Conservation (phyloP, 441 rosid species). For the Adansonia grandidieri region DNA sequence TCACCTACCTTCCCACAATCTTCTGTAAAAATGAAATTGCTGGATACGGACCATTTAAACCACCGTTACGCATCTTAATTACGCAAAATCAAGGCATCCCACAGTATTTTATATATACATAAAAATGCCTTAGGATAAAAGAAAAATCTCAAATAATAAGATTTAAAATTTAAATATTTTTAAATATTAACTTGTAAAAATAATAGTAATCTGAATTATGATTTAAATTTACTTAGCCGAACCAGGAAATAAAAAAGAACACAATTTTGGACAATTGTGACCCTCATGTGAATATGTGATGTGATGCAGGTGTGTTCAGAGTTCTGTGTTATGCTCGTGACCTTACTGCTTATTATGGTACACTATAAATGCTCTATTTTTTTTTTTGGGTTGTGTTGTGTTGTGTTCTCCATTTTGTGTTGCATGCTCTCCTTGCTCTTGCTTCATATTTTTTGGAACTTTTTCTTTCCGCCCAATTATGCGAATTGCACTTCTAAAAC, state of each 20-base stretch:
- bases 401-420: too few species aligned
- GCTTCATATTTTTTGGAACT: not conserved
- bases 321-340: slow-evolving; percentile 23
- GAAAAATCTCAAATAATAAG: too few species aligned
- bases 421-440: not conserved
- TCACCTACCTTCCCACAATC: not conserved
- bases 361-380: too few species aligned
- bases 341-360: too few species aligned
- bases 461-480: not conserved
- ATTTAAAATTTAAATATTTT: too few species aligned
- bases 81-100: not conserved
- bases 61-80: not conserved
- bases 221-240: not conserved
- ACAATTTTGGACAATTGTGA: not conserved
- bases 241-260: not conserved
- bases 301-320: not conserved
- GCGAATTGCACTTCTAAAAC: not conserved
- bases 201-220: too few species aligned
- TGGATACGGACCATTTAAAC: not conserved
- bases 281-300: slow-evolving; percentile 14
- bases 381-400: too few species aligned
- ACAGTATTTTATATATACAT: not conserved
- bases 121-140: not conserved
- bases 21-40: not conserved
- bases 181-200: not conserved